These are phyloP conservation scores for Lathyrus sativus DNA, from an alignment of 306 rosid species.

Conservation along the genomic window DNA sequence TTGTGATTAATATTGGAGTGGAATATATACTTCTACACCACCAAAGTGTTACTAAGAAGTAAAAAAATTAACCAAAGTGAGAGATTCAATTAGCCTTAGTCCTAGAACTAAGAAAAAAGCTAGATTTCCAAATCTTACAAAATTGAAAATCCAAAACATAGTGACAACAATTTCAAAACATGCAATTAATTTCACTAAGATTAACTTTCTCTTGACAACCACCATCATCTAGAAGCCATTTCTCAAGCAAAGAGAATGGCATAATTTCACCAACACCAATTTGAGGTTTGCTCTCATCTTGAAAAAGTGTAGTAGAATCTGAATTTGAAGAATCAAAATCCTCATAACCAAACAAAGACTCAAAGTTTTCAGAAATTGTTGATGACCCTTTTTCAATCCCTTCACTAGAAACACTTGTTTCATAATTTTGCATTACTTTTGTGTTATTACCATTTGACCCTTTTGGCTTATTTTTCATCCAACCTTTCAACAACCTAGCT, in stretches of 20 bases:
- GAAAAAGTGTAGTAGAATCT: constrained; percentile 45
- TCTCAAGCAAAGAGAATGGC: constrained; percentile 71
- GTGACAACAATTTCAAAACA: constrained; percentile 30
- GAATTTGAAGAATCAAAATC: constrained; percentile 68
- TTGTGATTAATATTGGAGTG: constrained; percentile 25
- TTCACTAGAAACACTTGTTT: constrained; percentile 57
- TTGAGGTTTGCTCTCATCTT: constrained; percentile 58
- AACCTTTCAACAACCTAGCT: constrained; percentile 66
- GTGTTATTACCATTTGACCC: constrained; percentile 17
- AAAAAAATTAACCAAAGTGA: constrained; percentile 18
- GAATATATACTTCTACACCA: constrained; percentile 41
- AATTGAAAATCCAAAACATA: constrained; percentile 39
- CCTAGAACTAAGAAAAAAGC: constrained; percentile 32
- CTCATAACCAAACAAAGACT: constrained; percentile 58
- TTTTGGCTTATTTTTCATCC: constrained; percentile 70
- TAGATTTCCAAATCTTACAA: constrained; percentile 8
- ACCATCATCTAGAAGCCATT: constrained; percentile 83
- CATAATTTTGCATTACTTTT: constrained; percentile 16
- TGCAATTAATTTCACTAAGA: constrained; percentile 40
- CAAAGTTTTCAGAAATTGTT: constrained; percentile 45
- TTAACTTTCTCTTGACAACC: constrained; percentile 48
- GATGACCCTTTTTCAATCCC: constrained; percentile 40
- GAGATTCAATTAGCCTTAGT: constrained; percentile 36
- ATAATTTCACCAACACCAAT: constrained; percentile 22
- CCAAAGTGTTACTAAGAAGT: constrained; percentile 18